A percentile compares a stretch with the other conserved stretches of the same genome.
Evolutionary conservation across 2,329 filamentous ascomycete species (phyloP).

Genomic region (Polychaeton citri): DNA sequence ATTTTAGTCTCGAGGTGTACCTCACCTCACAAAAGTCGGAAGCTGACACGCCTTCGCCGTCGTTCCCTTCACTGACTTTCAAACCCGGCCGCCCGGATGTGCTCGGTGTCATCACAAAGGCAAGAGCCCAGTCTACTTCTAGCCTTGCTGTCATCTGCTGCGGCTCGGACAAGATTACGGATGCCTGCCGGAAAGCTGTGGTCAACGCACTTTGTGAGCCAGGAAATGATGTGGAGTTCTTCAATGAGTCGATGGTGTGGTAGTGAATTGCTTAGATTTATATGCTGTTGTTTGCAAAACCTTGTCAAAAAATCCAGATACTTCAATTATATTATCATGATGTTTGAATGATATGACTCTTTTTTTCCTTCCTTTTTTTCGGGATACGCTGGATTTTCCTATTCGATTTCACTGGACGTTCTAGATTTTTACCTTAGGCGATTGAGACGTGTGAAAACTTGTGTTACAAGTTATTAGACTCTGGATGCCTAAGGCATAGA

Average conservation of each 20-base stretch:
- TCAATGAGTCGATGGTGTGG: slow-evolving; percentile 10
- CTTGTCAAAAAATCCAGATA: too few relatives aligned
- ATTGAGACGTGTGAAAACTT: too few relatives aligned
- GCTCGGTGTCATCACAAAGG: slow-evolving; percentile 6
- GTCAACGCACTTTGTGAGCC: slow-evolving; percentile 9
- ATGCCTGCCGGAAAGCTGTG: slow-evolving; percentile 9
- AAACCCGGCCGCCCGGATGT: slow-evolving; percentile 9
- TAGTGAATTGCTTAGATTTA: too few relatives aligned
- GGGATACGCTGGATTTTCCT: too few relatives aligned
- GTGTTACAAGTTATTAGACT: too few relatives aligned
- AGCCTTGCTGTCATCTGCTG: slow-evolving; percentile 10
- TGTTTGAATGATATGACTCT: too few relatives aligned
- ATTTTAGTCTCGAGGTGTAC: slow-evolving; percentile 10
- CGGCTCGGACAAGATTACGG: slow-evolving; percentile 9
- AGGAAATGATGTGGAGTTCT: slow-evolving; percentile 8
- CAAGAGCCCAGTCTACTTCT: slow-evolving; percentile 3
- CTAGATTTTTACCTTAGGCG: too few relatives aligned
- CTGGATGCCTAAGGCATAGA: too few relatives aligned
- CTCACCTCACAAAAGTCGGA: slow-evolving; percentile 4
- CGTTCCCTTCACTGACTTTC: slow-evolving; percentile 4
- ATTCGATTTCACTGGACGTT: too few relatives aligned
- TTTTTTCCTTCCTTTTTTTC: too few relatives aligned
- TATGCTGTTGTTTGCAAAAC: too few relatives aligned
- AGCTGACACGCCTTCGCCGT: slow-evolving; percentile 1
- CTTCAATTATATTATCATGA: too few relatives aligned